Evolutionary conservation across 2,329 filamentous ascomycete genomes (phyloP).

Genomic region (Botryotinia convoluta): DNA sequence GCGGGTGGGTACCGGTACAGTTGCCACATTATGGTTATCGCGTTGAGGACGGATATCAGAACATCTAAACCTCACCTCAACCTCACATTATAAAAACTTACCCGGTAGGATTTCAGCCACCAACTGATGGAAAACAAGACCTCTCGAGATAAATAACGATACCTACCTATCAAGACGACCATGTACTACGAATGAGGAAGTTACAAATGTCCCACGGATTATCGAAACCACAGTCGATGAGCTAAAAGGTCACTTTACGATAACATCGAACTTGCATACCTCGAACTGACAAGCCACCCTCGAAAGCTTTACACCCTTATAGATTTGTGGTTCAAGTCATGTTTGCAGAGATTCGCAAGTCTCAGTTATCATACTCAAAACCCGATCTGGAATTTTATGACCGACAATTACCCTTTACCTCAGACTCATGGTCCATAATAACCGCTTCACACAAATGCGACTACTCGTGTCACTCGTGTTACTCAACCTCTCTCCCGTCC

Average conservation of each 20-base stretch:
- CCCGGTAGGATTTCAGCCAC: neutral
- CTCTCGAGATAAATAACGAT: neutral
- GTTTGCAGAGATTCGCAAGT: neutral
- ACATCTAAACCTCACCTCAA: neutral
- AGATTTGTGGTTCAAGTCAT: neutral
- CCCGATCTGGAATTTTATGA: neutral
- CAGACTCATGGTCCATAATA: neutral
- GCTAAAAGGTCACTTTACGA: neutral
- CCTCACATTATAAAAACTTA: neutral
- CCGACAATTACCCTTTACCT: neutral
- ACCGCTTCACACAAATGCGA: too few species aligned
- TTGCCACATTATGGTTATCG: neutral
- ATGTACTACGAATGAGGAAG: neutral
- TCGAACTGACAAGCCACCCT: neutral
- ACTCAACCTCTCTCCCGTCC: neutral
- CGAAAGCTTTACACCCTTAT: slow-evolving; percentile 24
- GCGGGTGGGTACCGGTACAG: neutral
- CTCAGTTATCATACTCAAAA: neutral
- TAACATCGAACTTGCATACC: neutral
- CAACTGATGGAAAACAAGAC: neutral
- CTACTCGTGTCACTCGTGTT: neutral
- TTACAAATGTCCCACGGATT: neutral
- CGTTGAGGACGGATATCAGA: neutral
- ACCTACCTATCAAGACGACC: neutral
- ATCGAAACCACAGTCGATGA: neutral